A percentile compares a stretch with the other conserved stretches of the same genome.
Conservation (phyloP, 495 filamentous ascomycete genomes). For the Symbiotaphrina buchneri region DNA sequence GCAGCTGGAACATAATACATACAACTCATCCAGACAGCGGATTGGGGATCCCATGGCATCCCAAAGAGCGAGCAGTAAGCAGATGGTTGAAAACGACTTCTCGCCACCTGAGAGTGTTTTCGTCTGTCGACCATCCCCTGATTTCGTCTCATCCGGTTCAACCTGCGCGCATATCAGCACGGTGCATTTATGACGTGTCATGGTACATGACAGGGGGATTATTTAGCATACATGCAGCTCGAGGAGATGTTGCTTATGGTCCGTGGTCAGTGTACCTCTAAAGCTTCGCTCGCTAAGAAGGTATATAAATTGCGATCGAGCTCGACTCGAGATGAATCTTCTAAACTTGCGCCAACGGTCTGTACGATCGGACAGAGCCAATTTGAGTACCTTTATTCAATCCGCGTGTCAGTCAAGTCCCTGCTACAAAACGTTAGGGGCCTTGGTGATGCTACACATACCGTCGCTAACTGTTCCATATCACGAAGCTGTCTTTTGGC, state of each 20-base stretch:
- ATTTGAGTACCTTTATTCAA: constrained; percentile 26
- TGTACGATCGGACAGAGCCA: constrained; percentile 43
- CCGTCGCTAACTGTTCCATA: constrained; percentile 27
- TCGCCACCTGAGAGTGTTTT: constrained; percentile 90
- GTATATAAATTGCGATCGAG: constrained; percentile 68
- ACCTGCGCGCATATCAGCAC: constrained; percentile 16
- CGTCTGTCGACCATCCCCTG: constrained; percentile 47
- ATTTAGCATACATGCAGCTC: constrained; percentile 44
- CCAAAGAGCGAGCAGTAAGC: constrained; percentile 79
- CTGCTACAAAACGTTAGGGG: constrained; percentile 1
- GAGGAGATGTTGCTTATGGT: constrained; percentile 48
- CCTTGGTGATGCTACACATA: constrained; percentile 9
- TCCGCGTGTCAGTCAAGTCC: background rate
- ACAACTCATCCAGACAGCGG: constrained; percentile 91
- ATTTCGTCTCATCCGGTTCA: constrained; percentile 54
- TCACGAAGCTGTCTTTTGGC: constrained; percentile 23
- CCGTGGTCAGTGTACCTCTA: constrained; percentile 53
- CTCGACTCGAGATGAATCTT: constrained; percentile 56
- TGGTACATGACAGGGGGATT: background rate
- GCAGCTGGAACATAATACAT: constrained; percentile 10
- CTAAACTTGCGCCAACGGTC: constrained; percentile 66
- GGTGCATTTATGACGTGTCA: background rate
- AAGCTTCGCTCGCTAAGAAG: constrained; percentile 76
- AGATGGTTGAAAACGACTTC: constrained; percentile 94
- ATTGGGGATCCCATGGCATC: constrained; percentile 95